Conservation (phyloP, 225 moss, liverwort and hornwort genomes). For the Sphagnum contortum region DNA sequence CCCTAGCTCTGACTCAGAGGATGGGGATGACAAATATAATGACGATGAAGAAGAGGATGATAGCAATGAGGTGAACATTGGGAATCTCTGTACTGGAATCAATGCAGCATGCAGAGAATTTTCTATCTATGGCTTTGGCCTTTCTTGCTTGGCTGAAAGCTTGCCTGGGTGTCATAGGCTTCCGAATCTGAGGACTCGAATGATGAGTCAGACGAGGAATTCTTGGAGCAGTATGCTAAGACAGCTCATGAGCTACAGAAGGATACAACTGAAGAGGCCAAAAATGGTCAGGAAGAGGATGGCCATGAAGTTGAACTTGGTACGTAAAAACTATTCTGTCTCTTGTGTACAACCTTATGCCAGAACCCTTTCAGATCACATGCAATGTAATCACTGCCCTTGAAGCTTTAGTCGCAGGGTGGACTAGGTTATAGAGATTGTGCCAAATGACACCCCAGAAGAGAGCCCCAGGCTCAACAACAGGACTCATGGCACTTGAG, state of each 20-base stretch:
- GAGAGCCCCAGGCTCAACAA: too few relatives aligned
- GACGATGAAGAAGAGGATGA: slow-evolving; percentile 34
- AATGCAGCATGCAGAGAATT: too few relatives aligned
- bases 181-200: slow-evolving; percentile 34
- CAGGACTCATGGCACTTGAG: too few relatives aligned
- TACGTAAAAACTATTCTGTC: slow-evolving; percentile 1
- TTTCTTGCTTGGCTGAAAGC: too few relatives aligned
- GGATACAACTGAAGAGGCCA: slow-evolving; percentile 68
- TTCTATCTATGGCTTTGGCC: too few relatives aligned
- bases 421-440: too few relatives aligned
- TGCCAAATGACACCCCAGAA: too few relatives aligned
- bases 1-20: slow-evolving; percentile 11
- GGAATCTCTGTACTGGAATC: too few relatives aligned
- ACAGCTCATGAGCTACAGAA: slow-evolving; percentile 65
- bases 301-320: slow-evolving; percentile 80
- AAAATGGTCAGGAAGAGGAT: slow-evolving; percentile 74
- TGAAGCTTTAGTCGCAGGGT: too few relatives aligned
- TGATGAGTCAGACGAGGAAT: slow-evolving; percentile 70
- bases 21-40: slow-evolving; percentile 27
- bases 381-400: too few relatives aligned
- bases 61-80: slow-evolving; percentile 26
- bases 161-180: neutral
- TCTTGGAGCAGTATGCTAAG: slow-evolving; percentile 62
- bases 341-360: too few relatives aligned
- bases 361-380: too few relatives aligned